Conservation (phyloP, 768 basidiomycete species). For the Trametes cingulata region DNA sequence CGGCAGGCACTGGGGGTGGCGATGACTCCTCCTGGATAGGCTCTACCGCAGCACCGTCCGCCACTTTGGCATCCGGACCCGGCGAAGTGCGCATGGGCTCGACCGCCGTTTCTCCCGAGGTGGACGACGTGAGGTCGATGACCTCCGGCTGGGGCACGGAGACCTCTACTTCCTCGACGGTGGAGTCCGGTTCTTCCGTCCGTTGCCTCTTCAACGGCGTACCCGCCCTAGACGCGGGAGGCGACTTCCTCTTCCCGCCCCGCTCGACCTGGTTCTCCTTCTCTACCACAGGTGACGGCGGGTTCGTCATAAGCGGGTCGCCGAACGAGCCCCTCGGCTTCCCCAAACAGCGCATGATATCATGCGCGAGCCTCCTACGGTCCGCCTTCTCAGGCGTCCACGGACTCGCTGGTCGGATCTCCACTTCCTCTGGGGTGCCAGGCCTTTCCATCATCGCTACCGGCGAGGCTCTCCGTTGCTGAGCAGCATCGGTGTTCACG, state of each 20-base stretch:
- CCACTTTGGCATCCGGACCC: background rate
- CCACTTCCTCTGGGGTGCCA: background rate
- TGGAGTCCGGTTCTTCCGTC: background rate
- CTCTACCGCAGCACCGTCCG: background rate
- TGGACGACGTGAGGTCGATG: background rate
- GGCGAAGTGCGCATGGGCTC: slow-evolving; percentile 1
- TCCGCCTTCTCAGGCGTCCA: slow-evolving; percentile 45
- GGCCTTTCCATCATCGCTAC: background rate
- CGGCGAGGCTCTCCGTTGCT: background rate
- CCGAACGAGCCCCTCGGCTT: slow-evolving; percentile 15
- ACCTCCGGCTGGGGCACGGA: slow-evolving; percentile 2
- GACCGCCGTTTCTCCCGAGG: background rate
- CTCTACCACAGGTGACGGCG: background rate
- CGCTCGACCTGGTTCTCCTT: background rate
- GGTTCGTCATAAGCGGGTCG: background rate
- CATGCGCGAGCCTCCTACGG: slow-evolving; percentile 53
- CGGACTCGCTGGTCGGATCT: background rate
- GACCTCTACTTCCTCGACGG: background rate
- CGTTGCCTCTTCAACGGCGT: slow-evolving; percentile 13
- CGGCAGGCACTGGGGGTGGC: background rate
- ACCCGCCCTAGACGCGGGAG: background rate
- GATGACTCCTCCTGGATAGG: background rate
- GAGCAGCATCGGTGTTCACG: background rate
- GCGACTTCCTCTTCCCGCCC: slow-evolving; percentile 7
- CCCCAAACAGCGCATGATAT: slow-evolving; percentile 56